These are phyloP conservation scores for Candida glucosophila DNA, from an alignment of 1,139 yeast genomes.

Conservation along the genomic window DNA sequence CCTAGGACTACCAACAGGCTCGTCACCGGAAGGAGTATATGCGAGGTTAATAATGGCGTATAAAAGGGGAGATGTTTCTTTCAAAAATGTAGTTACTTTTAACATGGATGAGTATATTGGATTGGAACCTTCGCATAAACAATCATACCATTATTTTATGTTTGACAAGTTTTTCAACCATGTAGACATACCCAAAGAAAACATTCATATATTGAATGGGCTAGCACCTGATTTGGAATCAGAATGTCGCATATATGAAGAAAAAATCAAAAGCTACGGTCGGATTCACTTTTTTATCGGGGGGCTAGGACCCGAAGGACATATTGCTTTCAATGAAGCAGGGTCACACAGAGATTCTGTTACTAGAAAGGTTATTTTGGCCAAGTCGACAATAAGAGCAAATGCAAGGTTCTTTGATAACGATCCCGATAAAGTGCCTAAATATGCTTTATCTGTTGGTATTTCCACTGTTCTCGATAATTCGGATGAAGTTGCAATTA, in stretches of 20 bases:
- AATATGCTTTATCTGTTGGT: constrained; percentile 49
- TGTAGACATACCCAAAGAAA: constrained; percentile 45
- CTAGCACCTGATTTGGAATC: constrained; percentile 34
- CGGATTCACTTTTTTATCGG: constrained; percentile 52
- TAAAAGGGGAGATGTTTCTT: constrained; percentile 35
- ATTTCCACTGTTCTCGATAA: constrained; percentile 58
- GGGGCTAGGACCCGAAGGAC: constrained; percentile 61
- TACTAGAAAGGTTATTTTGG: constrained; percentile 45
- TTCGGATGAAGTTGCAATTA: constrained; percentile 43
- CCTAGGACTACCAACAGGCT: constrained; percentile 58
- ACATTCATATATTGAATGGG: constrained; percentile 52
- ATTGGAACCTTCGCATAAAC: constrained; percentile 38
- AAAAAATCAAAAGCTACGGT: constrained; percentile 40
- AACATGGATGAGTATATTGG: constrained; percentile 59
- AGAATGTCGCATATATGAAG: constrained; percentile 47
- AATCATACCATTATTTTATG: constrained; percentile 58
- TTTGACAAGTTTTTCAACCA: constrained; percentile 50
- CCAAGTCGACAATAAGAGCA: constrained; percentile 45
- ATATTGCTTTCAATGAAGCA: constrained; percentile 55
- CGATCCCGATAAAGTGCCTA: constrained; percentile 43
- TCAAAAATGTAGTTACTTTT: constrained; percentile 50
- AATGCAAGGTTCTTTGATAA: constrained; percentile 48
- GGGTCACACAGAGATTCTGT: constrained; percentile 41
- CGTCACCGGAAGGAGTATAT: constrained; percentile 56
- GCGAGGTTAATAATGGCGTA: constrained; percentile 38